These are phyloP conservation scores for Annona cherimola DNA, from an alignment of 164 flowering plant genomes.

Conservation along the genomic window DNA sequence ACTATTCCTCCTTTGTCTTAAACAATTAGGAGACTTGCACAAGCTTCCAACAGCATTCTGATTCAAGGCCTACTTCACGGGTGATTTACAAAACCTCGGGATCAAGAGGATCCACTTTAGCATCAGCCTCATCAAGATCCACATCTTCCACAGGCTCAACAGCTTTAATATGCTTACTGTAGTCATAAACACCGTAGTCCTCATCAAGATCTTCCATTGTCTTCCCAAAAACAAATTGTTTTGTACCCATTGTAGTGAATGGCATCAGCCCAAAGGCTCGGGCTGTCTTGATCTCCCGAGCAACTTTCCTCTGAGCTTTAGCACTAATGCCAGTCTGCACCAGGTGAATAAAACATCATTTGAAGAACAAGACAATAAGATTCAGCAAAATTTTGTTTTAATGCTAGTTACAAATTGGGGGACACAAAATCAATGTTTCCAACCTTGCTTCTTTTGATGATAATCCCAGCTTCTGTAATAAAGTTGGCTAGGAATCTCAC, in stretches of 20 bases:
- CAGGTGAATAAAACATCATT: neutral
- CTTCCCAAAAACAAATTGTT: constrained; percentile 52
- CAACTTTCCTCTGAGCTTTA: constrained; percentile 91
- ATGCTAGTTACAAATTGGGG: neutral
- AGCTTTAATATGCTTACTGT: neutral
- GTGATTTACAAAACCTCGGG: too few relatives aligned
- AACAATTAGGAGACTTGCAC: too few relatives aligned
- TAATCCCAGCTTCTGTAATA: constrained; percentile 81
- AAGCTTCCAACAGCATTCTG: too few relatives aligned
- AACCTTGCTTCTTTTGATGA: constrained; percentile 73
- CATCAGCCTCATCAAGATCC: too few relatives aligned
- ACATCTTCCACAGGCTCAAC: neutral
- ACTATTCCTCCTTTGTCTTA: too few relatives aligned
- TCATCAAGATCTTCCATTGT: constrained; percentile 50
- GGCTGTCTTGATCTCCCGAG: constrained; percentile 91
- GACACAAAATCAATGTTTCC: neutral
- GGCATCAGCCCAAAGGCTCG: constrained; percentile 93
- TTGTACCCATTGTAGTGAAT: constrained; percentile 92
- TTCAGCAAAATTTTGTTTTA: neutral
- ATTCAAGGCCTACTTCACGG: too few relatives aligned
- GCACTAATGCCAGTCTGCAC: constrained; percentile 80
- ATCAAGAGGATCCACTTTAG: too few relatives aligned
- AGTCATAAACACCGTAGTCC: constrained; percentile 32
- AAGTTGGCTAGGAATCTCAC: constrained; percentile 88
- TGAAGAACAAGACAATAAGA: neutral